A percentile compares a stretch with the other conserved stretches of the same genome.
These are phyloP conservation scores for Alternaria incomplexa DNA, from an alignment of 2,329 filamentous ascomycete species.

Conservation along the genomic window DNA sequence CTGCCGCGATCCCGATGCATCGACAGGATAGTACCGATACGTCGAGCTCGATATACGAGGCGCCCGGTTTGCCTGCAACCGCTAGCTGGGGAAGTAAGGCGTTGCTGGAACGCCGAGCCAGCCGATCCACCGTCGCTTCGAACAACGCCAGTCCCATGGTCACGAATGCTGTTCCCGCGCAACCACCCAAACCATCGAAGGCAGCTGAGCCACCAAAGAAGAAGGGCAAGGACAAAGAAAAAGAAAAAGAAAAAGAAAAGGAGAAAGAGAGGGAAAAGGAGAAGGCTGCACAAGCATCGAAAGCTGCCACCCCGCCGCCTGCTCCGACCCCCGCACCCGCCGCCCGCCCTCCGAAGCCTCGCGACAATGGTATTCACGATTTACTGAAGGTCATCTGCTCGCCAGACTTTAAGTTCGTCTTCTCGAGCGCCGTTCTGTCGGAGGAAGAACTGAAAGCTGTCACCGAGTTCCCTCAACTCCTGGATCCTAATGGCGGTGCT, in stretches of 20 bases:
- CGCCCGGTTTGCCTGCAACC: constrained; percentile 88
- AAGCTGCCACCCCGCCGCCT: constrained; percentile 31
- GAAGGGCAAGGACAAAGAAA: constrained; percentile 36
- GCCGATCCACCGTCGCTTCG: constrained; percentile 80
- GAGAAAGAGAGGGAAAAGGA: constrained; percentile 28
- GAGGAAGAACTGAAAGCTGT: constrained; percentile 59
- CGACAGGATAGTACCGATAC: constrained; percentile 80
- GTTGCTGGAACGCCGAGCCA: constrained; percentile 73
- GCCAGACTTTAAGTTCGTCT: constrained; percentile 60
- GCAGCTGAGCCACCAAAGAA: constrained; percentile 39
- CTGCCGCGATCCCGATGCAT: constrained; percentile 67
- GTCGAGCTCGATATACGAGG: constrained; percentile 66
- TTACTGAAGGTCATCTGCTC: constrained; percentile 50
- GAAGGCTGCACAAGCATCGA: constrained; percentile 36
- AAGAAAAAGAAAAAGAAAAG: constrained; percentile 29
- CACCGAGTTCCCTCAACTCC: constrained; percentile 73
- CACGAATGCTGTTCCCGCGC: constrained; percentile 52
- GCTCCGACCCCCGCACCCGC: constrained; percentile 20
- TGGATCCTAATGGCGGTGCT: constrained; percentile 81
- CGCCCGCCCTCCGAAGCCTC: constrained; percentile 23
- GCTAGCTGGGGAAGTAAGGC: constrained; percentile 86
- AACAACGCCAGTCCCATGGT: constrained; percentile 81
- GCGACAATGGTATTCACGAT: constrained; percentile 38
- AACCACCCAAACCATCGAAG: constrained; percentile 36
- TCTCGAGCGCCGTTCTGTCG: constrained; percentile 51